Conservation (phyloP, 75 land plant genomes). For the Pinus tabuliformis region DNA sequence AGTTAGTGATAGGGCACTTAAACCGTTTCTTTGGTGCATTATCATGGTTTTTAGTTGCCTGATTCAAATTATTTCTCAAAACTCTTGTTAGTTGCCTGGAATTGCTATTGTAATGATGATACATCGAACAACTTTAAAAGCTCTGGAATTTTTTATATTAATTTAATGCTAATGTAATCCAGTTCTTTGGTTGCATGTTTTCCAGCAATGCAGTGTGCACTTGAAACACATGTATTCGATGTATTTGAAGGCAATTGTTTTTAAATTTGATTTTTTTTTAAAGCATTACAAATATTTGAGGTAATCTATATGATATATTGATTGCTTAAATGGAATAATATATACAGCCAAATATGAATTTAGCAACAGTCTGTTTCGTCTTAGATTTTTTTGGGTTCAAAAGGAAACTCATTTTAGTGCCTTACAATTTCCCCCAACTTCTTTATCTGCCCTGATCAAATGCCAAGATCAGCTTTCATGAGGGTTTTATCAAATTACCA, state of each 20-base stretch:
- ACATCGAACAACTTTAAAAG: background rate
- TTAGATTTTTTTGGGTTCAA: background rate
- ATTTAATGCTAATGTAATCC: background rate
- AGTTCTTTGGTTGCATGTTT: background rate
- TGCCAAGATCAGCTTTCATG: too few species aligned
- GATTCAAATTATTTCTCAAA: background rate
- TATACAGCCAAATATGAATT: background rate
- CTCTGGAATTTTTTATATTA: background rate
- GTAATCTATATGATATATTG: too few species aligned
- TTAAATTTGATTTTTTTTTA: too few species aligned
- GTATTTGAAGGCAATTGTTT: too few species aligned
- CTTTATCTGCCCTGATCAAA: background rate
- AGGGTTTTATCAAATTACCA: too few species aligned
- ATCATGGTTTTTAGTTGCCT: background rate
- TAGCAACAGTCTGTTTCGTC: background rate
- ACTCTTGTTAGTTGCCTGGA: background rate
- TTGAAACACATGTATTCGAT: too few species aligned
- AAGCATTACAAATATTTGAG: too few species aligned
- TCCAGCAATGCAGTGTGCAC: background rate
- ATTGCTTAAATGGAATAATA: background rate
- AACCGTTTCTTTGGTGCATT: background rate
- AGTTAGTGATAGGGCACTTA: background rate
- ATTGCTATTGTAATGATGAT: background rate
- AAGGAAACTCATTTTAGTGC: background rate
- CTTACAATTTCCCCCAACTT: background rate